Evolutionary conservation across 768 basidiomycete species (phyloP).

Genomic region (Favolaschia claudopus): DNA sequence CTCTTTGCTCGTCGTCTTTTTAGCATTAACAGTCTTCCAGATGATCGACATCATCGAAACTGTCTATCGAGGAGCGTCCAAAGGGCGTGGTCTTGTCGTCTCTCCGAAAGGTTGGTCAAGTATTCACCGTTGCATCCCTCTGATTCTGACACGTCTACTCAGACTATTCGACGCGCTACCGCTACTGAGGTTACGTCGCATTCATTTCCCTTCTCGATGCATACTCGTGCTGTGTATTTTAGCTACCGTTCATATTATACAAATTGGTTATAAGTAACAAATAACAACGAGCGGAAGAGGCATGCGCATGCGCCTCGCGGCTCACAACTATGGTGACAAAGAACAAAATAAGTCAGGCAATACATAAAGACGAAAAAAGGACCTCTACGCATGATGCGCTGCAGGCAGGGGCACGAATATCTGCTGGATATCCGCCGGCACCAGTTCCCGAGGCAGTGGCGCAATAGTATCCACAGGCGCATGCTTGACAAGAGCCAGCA

Average conservation of each 20-base stretch:
- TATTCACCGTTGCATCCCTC: neutral
- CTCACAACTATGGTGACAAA: too few species aligned
- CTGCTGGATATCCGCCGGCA: conserved; percentile 69
- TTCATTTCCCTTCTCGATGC: too few species aligned
- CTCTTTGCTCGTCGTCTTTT: neutral
- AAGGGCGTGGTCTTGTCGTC: conserved; percentile 96
- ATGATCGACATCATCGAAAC: conserved; percentile 98
- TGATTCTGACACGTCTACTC: conserved; percentile 8
- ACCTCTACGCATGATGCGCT: too few species aligned
- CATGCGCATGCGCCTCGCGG: too few species aligned
- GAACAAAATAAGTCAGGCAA: too few species aligned
- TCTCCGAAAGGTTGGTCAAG: conserved; percentile 87
- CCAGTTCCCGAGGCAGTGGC: conserved; percentile 65
- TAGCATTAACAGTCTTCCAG: conserved; percentile 45
- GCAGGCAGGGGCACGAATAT: conserved; percentile 73
- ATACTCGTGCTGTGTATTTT: too few species aligned
- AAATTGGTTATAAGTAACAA: too few species aligned
- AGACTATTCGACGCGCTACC: conserved; percentile 87
- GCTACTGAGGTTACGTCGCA: too few species aligned
- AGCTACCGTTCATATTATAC: too few species aligned
- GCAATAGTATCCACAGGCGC: conserved; percentile 79
- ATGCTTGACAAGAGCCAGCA: conserved; percentile 79
- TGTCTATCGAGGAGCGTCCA: conserved; percentile 96
- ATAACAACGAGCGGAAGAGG: too few species aligned
- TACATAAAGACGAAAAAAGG: too few species aligned